Evolutionary conservation across 257 asterid genomes (phyloP), one percentile per base, ranked within the genome.

Genomic region (Nicotiana attenuata): DNA sequence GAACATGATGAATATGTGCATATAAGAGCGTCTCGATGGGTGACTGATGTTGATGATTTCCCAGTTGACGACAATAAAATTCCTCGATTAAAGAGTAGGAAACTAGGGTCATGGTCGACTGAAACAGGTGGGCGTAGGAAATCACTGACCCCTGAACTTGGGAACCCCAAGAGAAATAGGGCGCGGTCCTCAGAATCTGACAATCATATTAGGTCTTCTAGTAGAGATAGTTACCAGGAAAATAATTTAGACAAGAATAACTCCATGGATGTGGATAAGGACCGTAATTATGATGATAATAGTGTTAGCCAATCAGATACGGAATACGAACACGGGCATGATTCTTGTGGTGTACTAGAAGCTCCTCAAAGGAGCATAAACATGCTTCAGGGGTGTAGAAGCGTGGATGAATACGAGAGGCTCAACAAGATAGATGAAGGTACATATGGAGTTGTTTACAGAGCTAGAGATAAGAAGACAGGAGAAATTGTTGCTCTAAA

Each of bases 351-450:
- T 82, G 83, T 88, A 5, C 94, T 89, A 77, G 96, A 91, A 38
- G 87, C 81, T 57, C 90, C 90, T 16, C 88, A 85, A 76, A 90
- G 95, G 89, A 88, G 91, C 67, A 88, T 92, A 81, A 92, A 90
- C 88, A 93, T 93, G 97, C 97, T 92, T 84, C 92, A 88, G 85
- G 94, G 96, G 69, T 92, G 98, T 89, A 87, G 98, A 81, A 90
- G 90, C 82, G 98, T 93, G 29, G 86, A 88, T 78, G 98, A 91
- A 86, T 94, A 89, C 67, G 97, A 94, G 87, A 86, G 93, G 84
- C 86, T 94, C 87, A 92, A 94, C 85, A 94, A 86, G 89, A 93
- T 94, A 83, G 89, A 90, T 67, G 98, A 94, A 91, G 97, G 98
- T 33, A 94, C 97, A 5, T 94, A 94, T 65, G 98, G 97, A 35